Base-by-base conservation (phyloP, 768 basidiomycete species). In the Xanthoconium purpureum region DNA sequence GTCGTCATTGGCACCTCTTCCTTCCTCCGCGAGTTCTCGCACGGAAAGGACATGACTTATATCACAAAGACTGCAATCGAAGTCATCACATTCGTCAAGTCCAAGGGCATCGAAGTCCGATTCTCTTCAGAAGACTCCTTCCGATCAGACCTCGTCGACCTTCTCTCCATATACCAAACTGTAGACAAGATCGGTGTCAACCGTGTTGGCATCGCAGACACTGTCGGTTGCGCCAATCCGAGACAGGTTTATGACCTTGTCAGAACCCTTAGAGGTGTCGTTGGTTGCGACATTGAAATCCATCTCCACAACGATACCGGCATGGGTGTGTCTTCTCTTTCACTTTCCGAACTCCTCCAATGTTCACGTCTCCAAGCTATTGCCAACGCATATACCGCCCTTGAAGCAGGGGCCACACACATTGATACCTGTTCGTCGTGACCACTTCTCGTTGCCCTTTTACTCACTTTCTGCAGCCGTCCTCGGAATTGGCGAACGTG, bases 61-160 rank as follows among this genome's bases (percentile, higher is more conserved):
- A 99, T 99, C 78, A 96, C 96, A 80, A 98, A 95, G 78, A 90
- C 93, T 38, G 96, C 96, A 57, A 94, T 98, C 66, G 95, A 98
- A 73, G 97, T 99, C 64, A 99, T 99, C 76, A 85, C 96, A 66
- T 99, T 89, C 66, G 96, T 99, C 83, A 99, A 99, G 83, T 94
- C 91, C 79, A 99, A 98, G 89, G 89, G 88, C 58, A 96, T 99
- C 68, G 97, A 99, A 78, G 93, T 99, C 71, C 94, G 97, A 57
- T 99, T 99, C 84, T 98, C 97, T 6, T 95, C 96, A 30, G 97
- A 99, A 74, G 97, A 99, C 73, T 97, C 94, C 18, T 99, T 99
- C 92, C 92, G 97, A 63, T 98, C 95, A 64, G 96, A 99, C 77
- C 87, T 99, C 57, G 97, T 98, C 75, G 97, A 99, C 77, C 83